These are phyloP conservation scores for Saccharomyces paradoxus DNA, from an alignment of 805 yeast species.

Conservation along the genomic window DNA sequence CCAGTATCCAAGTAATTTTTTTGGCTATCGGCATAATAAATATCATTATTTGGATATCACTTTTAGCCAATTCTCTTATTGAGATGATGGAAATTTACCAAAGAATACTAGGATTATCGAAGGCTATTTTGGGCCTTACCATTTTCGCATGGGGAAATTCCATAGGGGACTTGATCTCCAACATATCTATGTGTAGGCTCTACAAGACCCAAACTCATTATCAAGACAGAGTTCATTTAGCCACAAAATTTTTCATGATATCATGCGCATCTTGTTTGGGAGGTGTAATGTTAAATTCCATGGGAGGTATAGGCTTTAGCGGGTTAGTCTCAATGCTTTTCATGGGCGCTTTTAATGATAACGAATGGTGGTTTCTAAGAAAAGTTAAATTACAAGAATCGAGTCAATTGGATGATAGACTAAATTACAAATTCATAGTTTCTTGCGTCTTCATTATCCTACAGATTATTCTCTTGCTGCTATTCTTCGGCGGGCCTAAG, in stretches of 20 bases:
- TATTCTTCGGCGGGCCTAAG: conserved; percentile 15
- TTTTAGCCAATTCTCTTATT: conserved; percentile 29
- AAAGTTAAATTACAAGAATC: conserved; percentile 14
- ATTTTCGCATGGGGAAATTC: conserved; percentile 92
- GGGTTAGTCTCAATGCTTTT: conserved; percentile 42
- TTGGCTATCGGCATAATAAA: conserved; percentile 24
- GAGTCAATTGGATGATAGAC: conserved; percentile 1
- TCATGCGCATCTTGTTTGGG: conserved; percentile 93
- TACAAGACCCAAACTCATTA: conserved; percentile 22
- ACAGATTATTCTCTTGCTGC: conserved; percentile 14
- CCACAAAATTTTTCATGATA: conserved; percentile 71
- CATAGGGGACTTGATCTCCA: conserved; percentile 81
- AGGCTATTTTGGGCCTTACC: conserved; percentile 84
- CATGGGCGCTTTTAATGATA: conserved; percentile 9
- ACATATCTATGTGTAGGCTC: conserved; percentile 68
- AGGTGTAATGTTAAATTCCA: conserved; percentile 72
- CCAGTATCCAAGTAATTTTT: conserved; percentile 10
- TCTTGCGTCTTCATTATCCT: conserved; percentile 20
- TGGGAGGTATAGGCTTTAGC: conserved; percentile 76
- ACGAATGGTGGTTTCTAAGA: conserved; percentile 21
- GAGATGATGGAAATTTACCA: conserved; percentile 31
- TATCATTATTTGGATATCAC: conserved; percentile 28
- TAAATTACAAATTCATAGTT: conserved; percentile 19
- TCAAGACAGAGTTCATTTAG: conserved; percentile 10
- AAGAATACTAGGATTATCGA: conserved; percentile 42